Percentiles rank a stretch among this genome's conserved stretches.
Evolutionary conservation across 2,329 filamentous ascomycete genomes (phyloP).

Genomic region (Botrytis hyacinthi): DNA sequence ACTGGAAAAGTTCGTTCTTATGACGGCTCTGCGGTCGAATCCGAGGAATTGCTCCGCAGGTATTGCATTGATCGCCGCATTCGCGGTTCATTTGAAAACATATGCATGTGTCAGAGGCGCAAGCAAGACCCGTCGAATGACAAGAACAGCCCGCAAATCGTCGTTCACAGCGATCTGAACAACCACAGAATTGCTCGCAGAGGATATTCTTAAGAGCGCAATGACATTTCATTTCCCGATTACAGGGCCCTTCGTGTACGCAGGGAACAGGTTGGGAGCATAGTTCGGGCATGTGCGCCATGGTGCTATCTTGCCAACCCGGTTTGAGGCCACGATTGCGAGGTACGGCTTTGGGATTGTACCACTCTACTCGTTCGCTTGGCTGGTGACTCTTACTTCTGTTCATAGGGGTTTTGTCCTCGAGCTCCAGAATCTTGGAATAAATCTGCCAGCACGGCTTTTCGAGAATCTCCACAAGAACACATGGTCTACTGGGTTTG

Average conservation of each 20-base stretch:
- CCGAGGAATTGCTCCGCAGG: constrained; percentile 67
- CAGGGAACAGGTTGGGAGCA: constrained; percentile 53
- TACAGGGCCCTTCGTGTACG: constrained; percentile 66
- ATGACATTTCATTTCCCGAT: constrained; percentile 50
- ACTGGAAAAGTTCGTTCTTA: constrained; percentile 53
- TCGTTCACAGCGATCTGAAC: constrained; percentile 58
- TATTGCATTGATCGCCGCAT: constrained; percentile 73
- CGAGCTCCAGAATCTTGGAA: constrained; percentile 24
- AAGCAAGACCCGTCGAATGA: constrained; percentile 57
- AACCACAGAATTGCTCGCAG: constrained; percentile 72
- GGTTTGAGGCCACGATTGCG: constrained; percentile 22
- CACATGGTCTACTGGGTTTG: constrained; percentile 26
- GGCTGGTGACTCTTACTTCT: background rate
- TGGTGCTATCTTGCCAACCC: constrained; percentile 32
- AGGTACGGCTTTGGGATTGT: constrained; percentile 32
- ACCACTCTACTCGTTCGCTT: constrained; percentile 33
- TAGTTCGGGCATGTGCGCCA: constrained; percentile 34
- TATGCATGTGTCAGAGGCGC: constrained; percentile 61
- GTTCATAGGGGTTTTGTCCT: background rate
- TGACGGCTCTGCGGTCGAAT: constrained; percentile 67
- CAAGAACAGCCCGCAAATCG: constrained; percentile 69
- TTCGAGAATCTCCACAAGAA: constrained; percentile 26
- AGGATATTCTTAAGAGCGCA: constrained; percentile 61
- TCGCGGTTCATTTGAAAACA: constrained; percentile 73
- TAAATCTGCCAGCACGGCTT: constrained; percentile 35